Conservation (phyloP, 495 filamentous ascomycete species). For the Oidiodendron maius region DNA sequence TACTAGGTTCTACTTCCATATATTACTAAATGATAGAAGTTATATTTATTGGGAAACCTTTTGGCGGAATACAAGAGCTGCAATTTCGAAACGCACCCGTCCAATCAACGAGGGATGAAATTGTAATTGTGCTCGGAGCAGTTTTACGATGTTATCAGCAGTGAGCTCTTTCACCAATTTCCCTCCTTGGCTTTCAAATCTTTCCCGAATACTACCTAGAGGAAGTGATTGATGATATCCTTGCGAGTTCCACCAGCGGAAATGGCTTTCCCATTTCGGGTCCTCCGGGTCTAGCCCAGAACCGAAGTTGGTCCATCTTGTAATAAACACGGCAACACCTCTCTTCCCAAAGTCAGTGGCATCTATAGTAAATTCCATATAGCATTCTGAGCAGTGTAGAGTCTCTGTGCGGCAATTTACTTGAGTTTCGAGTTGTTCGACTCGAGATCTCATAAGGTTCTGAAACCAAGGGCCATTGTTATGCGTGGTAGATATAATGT, state of each 20-base stretch:
- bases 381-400: conserved; percentile 11
- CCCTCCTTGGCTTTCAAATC: conserved; percentile 14
- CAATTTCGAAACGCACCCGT: too few relatives aligned
- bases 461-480: conserved; percentile 2
- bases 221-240: conserved; percentile 3
- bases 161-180: conserved; percentile 15
- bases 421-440: conserved; percentile 8
- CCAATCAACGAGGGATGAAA: too few relatives aligned
- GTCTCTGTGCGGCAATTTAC: conserved; percentile 6
- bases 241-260: conserved; percentile 3
- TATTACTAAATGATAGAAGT: too few relatives aligned
- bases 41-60: too few relatives aligned
- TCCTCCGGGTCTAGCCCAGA: conserved; percentile 12
- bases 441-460: conserved; percentile 10
- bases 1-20: too few relatives aligned
- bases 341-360: conserved; percentile 13
- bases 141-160: conserved; percentile 15
- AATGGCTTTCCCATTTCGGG: conserved; percentile 16
- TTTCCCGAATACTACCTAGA: conserved; percentile 13
- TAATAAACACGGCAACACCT: conserved; percentile 14
- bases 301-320: conserved; percentile 15
- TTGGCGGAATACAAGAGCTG: too few relatives aligned
- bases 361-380: conserved; percentile 16
- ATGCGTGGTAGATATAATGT: not conserved
- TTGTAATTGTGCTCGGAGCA: too few relatives aligned